Evolutionary conservation across 179 eudicot species (phyloP).

Genomic region (Patellifolia procumbens): DNA sequence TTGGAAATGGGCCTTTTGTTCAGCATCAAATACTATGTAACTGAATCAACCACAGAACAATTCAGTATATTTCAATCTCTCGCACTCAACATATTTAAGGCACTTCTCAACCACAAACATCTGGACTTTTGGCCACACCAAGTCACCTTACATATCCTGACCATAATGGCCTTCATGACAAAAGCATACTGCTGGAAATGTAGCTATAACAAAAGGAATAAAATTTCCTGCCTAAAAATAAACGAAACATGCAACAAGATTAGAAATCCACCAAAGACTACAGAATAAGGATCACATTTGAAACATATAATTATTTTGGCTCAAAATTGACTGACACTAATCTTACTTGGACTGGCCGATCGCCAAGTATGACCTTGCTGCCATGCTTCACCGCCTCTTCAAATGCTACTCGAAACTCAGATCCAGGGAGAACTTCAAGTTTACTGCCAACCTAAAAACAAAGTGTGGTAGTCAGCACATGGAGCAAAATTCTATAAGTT

Average conservation of each 20-base stretch:
- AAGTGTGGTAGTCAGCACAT: slow-evolving; percentile 10
- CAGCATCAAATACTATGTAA: too few relatives aligned
- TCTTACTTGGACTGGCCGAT: slow-evolving; percentile 92
- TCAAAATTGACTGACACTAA: not conserved
- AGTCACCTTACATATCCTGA: too few relatives aligned
- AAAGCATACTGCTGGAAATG: too few relatives aligned
- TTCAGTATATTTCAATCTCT: too few relatives aligned
- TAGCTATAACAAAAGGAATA: too few relatives aligned
- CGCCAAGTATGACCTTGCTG: slow-evolving; percentile 92
- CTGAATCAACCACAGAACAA: too few relatives aligned
- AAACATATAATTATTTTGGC: not conserved
- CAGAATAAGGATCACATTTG: not conserved
- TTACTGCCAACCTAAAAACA: slow-evolving; percentile 67
- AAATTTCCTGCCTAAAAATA: not conserved
- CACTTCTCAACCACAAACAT: too few relatives aligned
- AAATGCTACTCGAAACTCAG: slow-evolving; percentile 92
- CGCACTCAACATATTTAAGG: too few relatives aligned
- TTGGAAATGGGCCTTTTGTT: too few relatives aligned
- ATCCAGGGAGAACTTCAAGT: slow-evolving; percentile 95
- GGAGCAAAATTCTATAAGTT: not conserved
- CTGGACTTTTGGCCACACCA: too few relatives aligned
- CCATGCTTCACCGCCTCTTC: slow-evolving; percentile 92
- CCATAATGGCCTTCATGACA: too few relatives aligned
- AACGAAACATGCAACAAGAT: not conserved
- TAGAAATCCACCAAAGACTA: not conserved